Percentiles rank a stretch among this genome's conserved stretches.
These are phyloP conservation scores for Aotearoamyces nothofagi DNA, from an alignment of 2,329 filamentous ascomycete species.

Conservation along the genomic window DNA sequence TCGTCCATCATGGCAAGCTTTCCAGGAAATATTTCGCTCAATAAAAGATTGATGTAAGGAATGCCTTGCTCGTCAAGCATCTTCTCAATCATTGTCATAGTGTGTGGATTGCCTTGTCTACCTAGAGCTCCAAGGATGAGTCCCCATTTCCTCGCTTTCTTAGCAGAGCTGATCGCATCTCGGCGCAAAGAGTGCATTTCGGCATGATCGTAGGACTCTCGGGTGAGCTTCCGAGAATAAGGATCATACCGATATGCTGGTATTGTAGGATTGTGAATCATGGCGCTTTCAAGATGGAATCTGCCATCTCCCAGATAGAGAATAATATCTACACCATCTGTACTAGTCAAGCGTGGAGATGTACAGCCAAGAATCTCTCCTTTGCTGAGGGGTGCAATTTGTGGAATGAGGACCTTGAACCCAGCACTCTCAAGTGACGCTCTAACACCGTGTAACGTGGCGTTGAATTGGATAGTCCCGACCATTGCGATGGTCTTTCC, in stretches of 20 bases:
- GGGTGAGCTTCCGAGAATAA: conserved; percentile 80
- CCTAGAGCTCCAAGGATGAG: conserved; percentile 87
- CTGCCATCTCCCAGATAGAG: conserved; percentile 84
- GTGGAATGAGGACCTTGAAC: conserved; percentile 74
- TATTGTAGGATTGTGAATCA: conserved; percentile 91
- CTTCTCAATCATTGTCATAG: conserved; percentile 72
- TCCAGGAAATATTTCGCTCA: conserved; percentile 92
- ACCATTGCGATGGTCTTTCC: conserved; percentile 86
- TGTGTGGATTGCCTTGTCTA: conserved; percentile 89
- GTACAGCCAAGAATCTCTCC: conserved; percentile 98
- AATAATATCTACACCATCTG: conserved; percentile 55
- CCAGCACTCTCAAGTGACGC: conserved; percentile 67
- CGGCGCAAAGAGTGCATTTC: conserved; percentile 76
- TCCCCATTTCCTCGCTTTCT: conserved; percentile 76
- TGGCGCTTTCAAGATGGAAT: conserved; percentile 94
- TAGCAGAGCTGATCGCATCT: conserved; percentile 62
- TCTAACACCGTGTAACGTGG: conserved; percentile 78
- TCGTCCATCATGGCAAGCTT: conserved; percentile 89
- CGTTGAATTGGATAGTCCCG: conserved; percentile 97
- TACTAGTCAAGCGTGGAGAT: conserved; percentile 52
- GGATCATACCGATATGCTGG: conserved; percentile 95
- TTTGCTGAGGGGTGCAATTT: conserved; percentile 83
- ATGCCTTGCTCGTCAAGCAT: conserved; percentile 57
- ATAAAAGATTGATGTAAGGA: conserved; percentile 68
- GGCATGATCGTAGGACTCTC: conserved; percentile 81